phyloP scores from a whole-genome alignment of 2,329 filamentous ascomycete species.

The Rhynchosporium graminicola region DNA sequence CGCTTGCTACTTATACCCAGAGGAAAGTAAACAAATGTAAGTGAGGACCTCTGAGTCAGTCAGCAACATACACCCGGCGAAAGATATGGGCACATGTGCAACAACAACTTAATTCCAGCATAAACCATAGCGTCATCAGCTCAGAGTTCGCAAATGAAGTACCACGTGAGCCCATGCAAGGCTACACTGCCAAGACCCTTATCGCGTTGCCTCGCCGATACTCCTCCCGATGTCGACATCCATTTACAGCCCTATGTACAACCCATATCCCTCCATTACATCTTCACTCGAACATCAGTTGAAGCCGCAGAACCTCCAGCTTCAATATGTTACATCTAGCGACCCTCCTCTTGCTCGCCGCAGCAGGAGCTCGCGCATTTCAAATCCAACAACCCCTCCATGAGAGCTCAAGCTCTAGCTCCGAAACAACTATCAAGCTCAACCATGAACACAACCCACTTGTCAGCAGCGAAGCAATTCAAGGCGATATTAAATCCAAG shows the following conservation, averaged over 20 bases:
- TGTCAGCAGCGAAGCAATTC: constrained; percentile 56
- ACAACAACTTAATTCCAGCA: too few species aligned
- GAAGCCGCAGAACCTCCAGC: not conserved
- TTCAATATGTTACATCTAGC: constrained; percentile 27
- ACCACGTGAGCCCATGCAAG: constrained; percentile 15
- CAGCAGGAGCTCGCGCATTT: constrained; percentile 22
- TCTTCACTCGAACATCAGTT: not conserved
- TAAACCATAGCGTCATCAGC: too few species aligned
- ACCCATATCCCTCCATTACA: not conserved
- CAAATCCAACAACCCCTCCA: constrained; percentile 30
- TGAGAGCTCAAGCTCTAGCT: constrained; percentile 16
- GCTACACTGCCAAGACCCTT: constrained; percentile 22
- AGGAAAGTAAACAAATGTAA: too few species aligned
- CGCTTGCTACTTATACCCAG: too few species aligned
- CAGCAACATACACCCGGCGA: too few species aligned
- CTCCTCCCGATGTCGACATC: constrained; percentile 3
- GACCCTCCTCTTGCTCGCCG: constrained; percentile 21
- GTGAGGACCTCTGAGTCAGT: too few species aligned
- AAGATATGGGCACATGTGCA: too few species aligned
- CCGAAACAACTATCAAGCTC: constrained; percentile 31
- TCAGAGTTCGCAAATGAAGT: too few species aligned
- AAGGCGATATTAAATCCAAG: constrained; percentile 55
- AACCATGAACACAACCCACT: constrained; percentile 31
- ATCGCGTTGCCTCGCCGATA: constrained; percentile 21
- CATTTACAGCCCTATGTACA: not conserved